Evolutionary conservation across 108 stramenopile genomes (phyloP), one percentile per base, ranked within the genome.

Genomic region (Discostella stelligeroides): DNA sequence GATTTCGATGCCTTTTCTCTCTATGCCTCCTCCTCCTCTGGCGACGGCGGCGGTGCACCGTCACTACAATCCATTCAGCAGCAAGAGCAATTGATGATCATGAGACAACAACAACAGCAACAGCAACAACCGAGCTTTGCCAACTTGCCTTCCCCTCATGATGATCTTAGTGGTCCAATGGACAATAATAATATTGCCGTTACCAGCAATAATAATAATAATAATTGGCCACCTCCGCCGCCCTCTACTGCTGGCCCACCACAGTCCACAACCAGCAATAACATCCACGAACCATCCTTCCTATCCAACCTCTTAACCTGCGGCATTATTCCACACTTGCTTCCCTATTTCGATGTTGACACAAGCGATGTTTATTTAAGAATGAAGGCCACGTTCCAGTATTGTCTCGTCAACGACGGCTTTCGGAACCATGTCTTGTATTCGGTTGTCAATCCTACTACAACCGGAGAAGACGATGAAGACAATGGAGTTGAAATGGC

Each of bases 341-440:
- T 60, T 7, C 71, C 79, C 8, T 76, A 81, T 39, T 81, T 81
- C 30, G 80, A 81, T 25, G 53, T 81, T 18, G 80, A 81, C 38
- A 76, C 80, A 7, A 28, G 45, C 28, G 80, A 81, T 39, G 20
- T 81, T 12, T 1, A 39, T 8, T 2, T 67, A 1, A 18, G 80
- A 23, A 73, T 75, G 21, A 66, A 55, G 47, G 82, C 76, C 28
- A 80, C 70, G 45, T 47, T 91, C 11, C 49, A 63, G 24, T 59
- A 79, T 50, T 86, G 79, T 68, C 79, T 81, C 55, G 74, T 79
- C 24, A 87, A 83, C 9, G 86, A 91, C 68, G 75, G 87, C 21
- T 94, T 94, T 67, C 81, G 93, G 15, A 79, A 81, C 40, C 78
- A 86, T 51, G 87, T 91, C 6, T 24, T 94, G 55, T 72, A 72